Conservation (phyloP, 2,329 filamentous ascomycete genomes). For the Apiospora malaysiana region DNA sequence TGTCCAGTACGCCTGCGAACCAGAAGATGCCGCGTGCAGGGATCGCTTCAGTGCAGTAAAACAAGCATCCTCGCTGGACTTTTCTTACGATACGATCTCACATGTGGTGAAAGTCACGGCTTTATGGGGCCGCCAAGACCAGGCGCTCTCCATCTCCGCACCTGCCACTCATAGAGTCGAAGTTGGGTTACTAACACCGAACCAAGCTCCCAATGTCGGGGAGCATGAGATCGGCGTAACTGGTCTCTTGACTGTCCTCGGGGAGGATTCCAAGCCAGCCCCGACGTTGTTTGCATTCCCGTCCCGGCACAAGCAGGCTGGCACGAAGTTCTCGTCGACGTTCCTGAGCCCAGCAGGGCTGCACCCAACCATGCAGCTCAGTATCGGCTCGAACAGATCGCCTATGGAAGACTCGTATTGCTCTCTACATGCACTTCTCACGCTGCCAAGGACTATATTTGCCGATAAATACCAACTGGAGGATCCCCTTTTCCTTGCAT, state of each 20-base stretch:
- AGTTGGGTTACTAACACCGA: slow-evolving; percentile 76
- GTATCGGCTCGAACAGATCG: slow-evolving; percentile 59
- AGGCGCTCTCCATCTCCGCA: slow-evolving; percentile 47
- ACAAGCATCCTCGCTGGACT: slow-evolving; percentile 65
- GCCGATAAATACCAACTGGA: slow-evolving; percentile 85
- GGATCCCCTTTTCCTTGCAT: slow-evolving; percentile 77
- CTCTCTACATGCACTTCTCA: slow-evolving; percentile 79
- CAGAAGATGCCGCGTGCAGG: slow-evolving; percentile 34
- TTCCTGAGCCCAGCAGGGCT: slow-evolving; percentile 79
- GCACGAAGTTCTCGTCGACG: slow-evolving; percentile 62
- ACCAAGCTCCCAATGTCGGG: slow-evolving; percentile 64
- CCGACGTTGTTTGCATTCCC: slow-evolving; percentile 84
- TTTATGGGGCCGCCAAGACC: slow-evolving; percentile 61
- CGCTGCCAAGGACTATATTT: slow-evolving; percentile 81
- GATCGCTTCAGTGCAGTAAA: slow-evolving; percentile 31
- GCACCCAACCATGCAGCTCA: slow-evolving; percentile 79
- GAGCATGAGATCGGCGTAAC: slow-evolving; percentile 78
- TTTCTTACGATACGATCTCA: slow-evolving; percentile 72
- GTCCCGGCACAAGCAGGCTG: slow-evolving; percentile 72
- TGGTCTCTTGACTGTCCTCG: slow-evolving; percentile 79
- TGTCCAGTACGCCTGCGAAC: slow-evolving; percentile 43
- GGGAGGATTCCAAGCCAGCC: slow-evolving; percentile 73
- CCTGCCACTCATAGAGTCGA: slow-evolving; percentile 67
- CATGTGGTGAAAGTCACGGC: slow-evolving; percentile 69
- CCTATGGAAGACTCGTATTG: slow-evolving; percentile 66